Base-by-base conservation (phyloP, 177 flowering plant genomes). In the Vitis hybrid region DNA sequence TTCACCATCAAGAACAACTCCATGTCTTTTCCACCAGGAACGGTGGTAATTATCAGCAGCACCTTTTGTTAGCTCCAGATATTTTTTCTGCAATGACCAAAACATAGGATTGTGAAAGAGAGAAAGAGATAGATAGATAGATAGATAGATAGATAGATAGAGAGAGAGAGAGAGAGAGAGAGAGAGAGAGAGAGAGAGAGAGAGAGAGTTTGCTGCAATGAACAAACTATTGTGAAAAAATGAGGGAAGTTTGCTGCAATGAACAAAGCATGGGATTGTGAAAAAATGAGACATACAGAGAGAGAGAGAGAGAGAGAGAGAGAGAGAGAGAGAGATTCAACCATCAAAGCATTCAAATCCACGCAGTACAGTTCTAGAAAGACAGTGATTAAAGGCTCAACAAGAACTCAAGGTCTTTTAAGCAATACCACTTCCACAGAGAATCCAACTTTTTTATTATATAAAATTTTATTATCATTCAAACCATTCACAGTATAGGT, bases 21-120 rank as follows among this genome's bases (percentile, higher is more conserved):
- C 98, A 71, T 95, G 98, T 71, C 99, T 81, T 86, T 89, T 91
- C 99, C 99, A 90, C 99, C 98, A 95, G 58, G 99, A 95, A 56
- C 80, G 87, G 79, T 95, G 97, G 68, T 93, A 95, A 79, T 92
- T 90, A 53, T 91, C 87, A 73, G 98, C 98, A 76, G 98, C 99
- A 76, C 98, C 98, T 86, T 91, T 91, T 10, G 95, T 89, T 66
- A 95, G 82, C 72, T 90, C 93, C 76, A 93, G 82, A 82, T 90
- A 95, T 62, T 90, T 95, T 83, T 86, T 67, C 98, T 95, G 89
- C 73, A 71, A 83, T 26, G 31, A 65, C 65, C 53, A 67, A 61
- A 66, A 56, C 51, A 10, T 53, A 33, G 16, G 2, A 29, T 33
- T 5, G 18, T 55, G 4, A 64, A 3, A 26, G 18, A 39, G 51